Evolutionary conservation across 345 rosid species (phyloP).

Genomic region (Gossypium bickii): DNA sequence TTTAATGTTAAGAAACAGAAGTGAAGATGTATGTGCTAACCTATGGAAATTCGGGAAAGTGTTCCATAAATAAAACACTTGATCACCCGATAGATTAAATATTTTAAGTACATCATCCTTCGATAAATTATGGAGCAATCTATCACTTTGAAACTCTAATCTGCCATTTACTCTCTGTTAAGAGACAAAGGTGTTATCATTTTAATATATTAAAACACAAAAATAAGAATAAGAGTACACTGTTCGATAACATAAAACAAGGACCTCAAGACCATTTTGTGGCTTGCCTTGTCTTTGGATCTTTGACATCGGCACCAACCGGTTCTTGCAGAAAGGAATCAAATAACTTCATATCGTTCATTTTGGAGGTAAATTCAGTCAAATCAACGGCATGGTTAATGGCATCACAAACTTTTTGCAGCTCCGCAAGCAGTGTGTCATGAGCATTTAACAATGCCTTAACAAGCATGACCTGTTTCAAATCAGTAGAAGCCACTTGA

Average conservation of each 20-base stretch:
- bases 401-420: too few relatives aligned
- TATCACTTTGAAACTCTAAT: constrained; percentile 37
- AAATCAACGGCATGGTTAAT: too few relatives aligned
- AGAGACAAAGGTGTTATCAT: constrained; percentile 8
- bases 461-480: constrained; percentile 26
- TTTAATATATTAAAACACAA: not conserved
- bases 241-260: constrained; percentile 35
- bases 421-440: too few relatives aligned
- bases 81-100: constrained; percentile 59
- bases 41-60: constrained; percentile 79
- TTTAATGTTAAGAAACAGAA: not conserved
- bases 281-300: constrained; percentile 47
- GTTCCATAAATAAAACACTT: constrained; percentile 67
- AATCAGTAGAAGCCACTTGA: constrained; percentile 37
- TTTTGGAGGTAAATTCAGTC: too few relatives aligned
- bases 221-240: constrained; percentile 10
- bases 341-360: too few relatives aligned
- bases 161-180: constrained; percentile 47
- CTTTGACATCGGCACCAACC: too few relatives aligned
- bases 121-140: constrained; percentile 37
- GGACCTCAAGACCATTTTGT: constrained; percentile 76
- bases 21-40: constrained; percentile 27
- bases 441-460: too few relatives aligned
- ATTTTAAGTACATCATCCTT: constrained; percentile 45
- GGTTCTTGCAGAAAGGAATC: too few relatives aligned